Conservation (phyloP, 768 basidiomycete genomes). For the Mycena pura region DNA sequence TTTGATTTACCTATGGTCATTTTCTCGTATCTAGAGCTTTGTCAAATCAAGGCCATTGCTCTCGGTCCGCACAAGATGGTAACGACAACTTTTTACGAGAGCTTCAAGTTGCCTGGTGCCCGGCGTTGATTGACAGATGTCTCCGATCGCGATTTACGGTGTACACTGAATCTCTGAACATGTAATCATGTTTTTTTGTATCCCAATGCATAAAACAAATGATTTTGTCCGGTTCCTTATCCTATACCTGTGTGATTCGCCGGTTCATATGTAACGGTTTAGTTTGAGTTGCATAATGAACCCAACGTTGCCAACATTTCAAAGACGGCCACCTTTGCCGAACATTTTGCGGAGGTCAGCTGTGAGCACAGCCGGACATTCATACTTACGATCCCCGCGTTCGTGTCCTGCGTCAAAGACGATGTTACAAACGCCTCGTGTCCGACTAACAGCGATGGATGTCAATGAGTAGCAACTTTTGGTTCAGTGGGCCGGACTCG, state of each 20-base stretch:
- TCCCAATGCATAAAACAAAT: too few species aligned
- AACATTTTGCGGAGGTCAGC: constrained; percentile 49
- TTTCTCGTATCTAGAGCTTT: constrained; percentile 45
- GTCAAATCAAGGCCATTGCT: constrained; percentile 55
- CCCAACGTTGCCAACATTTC: too few species aligned
- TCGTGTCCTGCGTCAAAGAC: constrained; percentile 5
- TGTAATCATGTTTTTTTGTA: too few species aligned
- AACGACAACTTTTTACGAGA: constrained; percentile 48
- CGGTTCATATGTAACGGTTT: too few species aligned
- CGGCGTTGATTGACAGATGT: neutral
- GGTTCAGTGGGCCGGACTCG: neutral
- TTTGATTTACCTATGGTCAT: neutral
- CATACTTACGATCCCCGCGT: constrained; percentile 46
- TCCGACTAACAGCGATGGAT: constrained; percentile 1
- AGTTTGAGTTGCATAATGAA: too few species aligned
- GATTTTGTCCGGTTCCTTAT: too few species aligned
- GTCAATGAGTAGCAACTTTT: neutral
- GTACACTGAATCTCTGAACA: too few species aligned
- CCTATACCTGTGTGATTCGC: too few species aligned
- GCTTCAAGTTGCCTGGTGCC: constrained; percentile 34
- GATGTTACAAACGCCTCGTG: constrained; percentile 1
- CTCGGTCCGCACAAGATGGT: constrained; percentile 48
- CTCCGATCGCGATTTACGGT: too few species aligned
- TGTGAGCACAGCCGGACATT: constrained; percentile 41
- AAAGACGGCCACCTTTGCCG: constrained; percentile 43